Base-by-base conservation (phyloP, 768 basidiomycete species). In the Macrolepiota fuliginosa region DNA sequence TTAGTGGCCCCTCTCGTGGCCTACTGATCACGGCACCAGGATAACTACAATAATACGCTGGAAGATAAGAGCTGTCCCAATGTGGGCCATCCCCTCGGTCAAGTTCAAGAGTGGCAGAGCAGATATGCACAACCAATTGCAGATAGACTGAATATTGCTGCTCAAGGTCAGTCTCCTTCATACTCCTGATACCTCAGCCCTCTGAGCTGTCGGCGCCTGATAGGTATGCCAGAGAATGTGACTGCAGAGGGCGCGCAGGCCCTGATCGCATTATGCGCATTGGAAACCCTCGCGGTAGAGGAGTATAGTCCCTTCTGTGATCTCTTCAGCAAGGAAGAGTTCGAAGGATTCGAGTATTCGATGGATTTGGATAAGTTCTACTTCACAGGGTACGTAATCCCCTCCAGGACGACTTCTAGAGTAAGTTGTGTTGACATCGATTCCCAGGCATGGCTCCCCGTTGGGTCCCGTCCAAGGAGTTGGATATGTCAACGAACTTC, bases 401-500 rank as follows among this genome's bases (percentile, higher is more conserved):
- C 24, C 1, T 50, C 27, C 19, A 1, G 27, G 29, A 32, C 13
- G 11, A 17, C 5, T 27, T 49, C 15, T 4, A 22, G 2, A 3
- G 15, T 1, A 32, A 53, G 10, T 50, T 24, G 54, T 19, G 54
- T 19, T 37, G 17, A 11, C 15, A 22, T 13, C 25, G 25, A 29
- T 11, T 24, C 25, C 3, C 62, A 90, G 89, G 19, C 83, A 91
- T 62, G 91, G 92, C 3, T 84, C 86, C 63, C 65, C 71, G 1
- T 76, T 94, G 1, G 92, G 92, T 1, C 86, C 77, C 4, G 85
- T 92, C 9, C 91, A 92, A 69, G 92, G 92, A 32, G 87, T 94
- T 2, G 94, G 94, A 9, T 96, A 91, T 70, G 78, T 91, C 67
- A 94, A 94, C 70, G 94, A 96, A 74, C 82, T 96, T 12, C 71